Evolutionary conservation across 2,329 filamentous ascomycete species (phyloP).

Genomic region (Drechslerella coelobrocha): DNA sequence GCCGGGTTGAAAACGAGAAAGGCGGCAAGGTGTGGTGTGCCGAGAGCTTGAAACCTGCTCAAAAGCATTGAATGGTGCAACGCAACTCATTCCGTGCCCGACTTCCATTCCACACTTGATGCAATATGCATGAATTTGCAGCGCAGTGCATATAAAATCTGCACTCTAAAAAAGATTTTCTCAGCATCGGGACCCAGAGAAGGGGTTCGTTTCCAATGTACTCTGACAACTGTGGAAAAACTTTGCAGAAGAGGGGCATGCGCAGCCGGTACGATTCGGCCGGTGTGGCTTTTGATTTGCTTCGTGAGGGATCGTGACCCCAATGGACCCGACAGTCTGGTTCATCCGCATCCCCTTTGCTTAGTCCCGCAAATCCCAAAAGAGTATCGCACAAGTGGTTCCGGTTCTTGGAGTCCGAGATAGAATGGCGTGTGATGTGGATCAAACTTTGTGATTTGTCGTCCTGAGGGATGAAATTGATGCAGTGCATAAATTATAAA

Average conservation of each 20-base stretch:
- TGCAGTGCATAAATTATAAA: constrained; percentile 18
- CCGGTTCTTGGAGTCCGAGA: constrained; percentile 49
- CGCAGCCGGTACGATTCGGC: constrained; percentile 41
- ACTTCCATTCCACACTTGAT: constrained; percentile 32
- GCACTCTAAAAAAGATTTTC: constrained; percentile 7
- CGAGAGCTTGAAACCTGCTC: constrained; percentile 11
- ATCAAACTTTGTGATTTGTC: constrained; percentile 51
- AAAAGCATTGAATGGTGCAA: constrained; percentile 49
- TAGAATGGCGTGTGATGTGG: constrained; percentile 51
- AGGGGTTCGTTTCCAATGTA: constrained; percentile 6
- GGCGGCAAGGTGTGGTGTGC: constrained; percentile 21
- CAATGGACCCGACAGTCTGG: constrained; percentile 51
- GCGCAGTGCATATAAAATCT: constrained; percentile 34
- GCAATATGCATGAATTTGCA: not conserved
- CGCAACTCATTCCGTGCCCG: constrained; percentile 37
- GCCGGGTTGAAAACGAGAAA: not conserved
- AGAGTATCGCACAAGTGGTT: constrained; percentile 50
- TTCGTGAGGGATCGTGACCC: constrained; percentile 50
- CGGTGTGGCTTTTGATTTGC: constrained; percentile 50
- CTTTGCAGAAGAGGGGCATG: constrained; percentile 39
- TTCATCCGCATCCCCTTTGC: constrained; percentile 51
- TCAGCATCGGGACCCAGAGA: constrained; percentile 17
- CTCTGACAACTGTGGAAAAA: constrained; percentile 4
- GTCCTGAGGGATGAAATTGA: constrained; percentile 49
- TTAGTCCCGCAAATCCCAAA: constrained; percentile 51